phyloP scores from a whole-genome alignment of 768 basidiomycete genomes.

The Phaeotremella skinneri region DNA sequence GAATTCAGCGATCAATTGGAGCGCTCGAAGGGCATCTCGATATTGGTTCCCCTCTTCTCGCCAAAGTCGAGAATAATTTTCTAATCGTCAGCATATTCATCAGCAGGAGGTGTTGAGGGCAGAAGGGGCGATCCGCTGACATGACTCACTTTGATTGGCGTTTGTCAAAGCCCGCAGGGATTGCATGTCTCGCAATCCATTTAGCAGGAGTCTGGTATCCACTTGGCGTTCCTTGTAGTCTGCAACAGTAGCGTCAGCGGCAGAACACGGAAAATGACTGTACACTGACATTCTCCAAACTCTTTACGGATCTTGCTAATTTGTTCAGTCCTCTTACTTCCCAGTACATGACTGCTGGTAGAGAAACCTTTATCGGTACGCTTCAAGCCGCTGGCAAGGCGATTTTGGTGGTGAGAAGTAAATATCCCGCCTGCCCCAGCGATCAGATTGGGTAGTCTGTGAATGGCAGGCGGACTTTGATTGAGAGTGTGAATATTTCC shows the following conservation, averaged over 20 bases:
- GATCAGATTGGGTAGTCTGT: too few relatives aligned
- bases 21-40: constrained; percentile 25
- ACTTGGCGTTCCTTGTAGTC: constrained; percentile 11
- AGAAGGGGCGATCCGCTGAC: background rate
- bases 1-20: constrained; percentile 26
- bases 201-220: constrained; percentile 8
- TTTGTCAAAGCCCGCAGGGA: constrained; percentile 13
- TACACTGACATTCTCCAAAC: background rate
- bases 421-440: too few relatives aligned
- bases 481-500: too few relatives aligned
- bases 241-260: too few relatives aligned
- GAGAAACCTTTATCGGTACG: background rate
- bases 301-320: constrained; percentile 1
- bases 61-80: background rate
- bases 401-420: too few relatives aligned
- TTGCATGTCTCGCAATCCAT: constrained; percentile 18
- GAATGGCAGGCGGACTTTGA: too few relatives aligned
- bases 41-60: background rate
- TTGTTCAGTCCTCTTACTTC: background rate
- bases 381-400: too few relatives aligned
- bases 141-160: background rate
- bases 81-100: background rate
- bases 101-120: background rate
- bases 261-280: too few relatives aligned
- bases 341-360: background rate